A percentile compares a stretch with the other conserved stretches of the same genome.
phyloP scores from a whole-genome alignment of 805 yeast genomes.

The Lipomyces kockii region DNA sequence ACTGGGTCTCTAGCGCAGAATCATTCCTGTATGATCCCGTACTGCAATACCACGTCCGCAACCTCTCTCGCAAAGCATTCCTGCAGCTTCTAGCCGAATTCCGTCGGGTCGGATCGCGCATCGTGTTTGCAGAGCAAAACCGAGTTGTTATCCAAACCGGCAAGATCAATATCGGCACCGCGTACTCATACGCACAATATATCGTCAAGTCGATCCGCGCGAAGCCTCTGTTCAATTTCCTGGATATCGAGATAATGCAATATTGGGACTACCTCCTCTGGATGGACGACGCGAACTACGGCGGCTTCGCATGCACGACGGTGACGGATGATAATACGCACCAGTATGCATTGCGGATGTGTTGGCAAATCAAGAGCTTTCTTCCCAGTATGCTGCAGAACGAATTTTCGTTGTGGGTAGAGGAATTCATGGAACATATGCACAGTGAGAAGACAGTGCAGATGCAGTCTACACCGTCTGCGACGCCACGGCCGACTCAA shows the following conservation, averaged over 20 bases:
- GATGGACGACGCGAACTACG: slow-evolving; percentile 91
- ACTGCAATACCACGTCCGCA: slow-evolving; percentile 84
- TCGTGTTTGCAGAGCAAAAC: slow-evolving; percentile 80
- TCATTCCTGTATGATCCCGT: slow-evolving; percentile 77
- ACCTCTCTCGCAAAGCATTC: slow-evolving; percentile 78
- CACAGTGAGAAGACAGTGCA: slow-evolving; percentile 56
- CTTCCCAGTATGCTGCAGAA: slow-evolving; percentile 75
- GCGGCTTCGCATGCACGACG: slow-evolving; percentile 63
- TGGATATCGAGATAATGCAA: slow-evolving; percentile 72
- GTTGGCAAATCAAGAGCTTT: slow-evolving; percentile 80
- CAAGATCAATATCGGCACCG: slow-evolving; percentile 79
- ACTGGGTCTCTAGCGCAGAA: slow-evolving; percentile 82
- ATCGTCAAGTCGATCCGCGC: slow-evolving; percentile 75
- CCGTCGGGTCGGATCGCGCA: slow-evolving; percentile 73
- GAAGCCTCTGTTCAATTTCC: slow-evolving; percentile 77
- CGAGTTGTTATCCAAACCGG: slow-evolving; percentile 72
- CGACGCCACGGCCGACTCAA: slow-evolving; percentile 34
- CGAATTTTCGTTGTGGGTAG: slow-evolving; percentile 88
- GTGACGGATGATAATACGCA: slow-evolving; percentile 41
- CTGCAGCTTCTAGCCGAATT: slow-evolving; percentile 82
- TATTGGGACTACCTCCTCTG: slow-evolving; percentile 94
- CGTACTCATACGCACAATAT: slow-evolving; percentile 89
- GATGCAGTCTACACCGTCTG: slow-evolving; percentile 24
- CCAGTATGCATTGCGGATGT: slow-evolving; percentile 50
- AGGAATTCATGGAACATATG: slow-evolving; percentile 72